These are phyloP conservation scores for Pycnococcus provasolii DNA, from an alignment of 139 green algal genomes.

Conservation along the genomic window DNA sequence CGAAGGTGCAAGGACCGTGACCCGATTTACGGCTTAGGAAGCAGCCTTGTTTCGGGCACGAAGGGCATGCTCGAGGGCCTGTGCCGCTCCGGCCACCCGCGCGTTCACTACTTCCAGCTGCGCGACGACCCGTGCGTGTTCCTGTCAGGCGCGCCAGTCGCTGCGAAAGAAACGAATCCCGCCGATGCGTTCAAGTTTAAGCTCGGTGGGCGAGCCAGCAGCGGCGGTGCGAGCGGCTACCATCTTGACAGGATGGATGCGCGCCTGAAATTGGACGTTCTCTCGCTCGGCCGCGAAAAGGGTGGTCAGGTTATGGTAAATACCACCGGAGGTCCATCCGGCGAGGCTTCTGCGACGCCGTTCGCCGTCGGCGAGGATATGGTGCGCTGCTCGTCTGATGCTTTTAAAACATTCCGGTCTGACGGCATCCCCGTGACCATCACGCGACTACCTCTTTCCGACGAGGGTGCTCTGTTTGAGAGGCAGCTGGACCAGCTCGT, in stretches of 20 bases:
- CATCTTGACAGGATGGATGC: neutral
- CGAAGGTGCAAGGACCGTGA: conserved; percentile 2
- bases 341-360: too few relatives aligned
- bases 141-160: neutral
- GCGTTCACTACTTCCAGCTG: neutral
- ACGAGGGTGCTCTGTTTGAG: neutral
- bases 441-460: neutral
- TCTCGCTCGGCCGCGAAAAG: too few relatives aligned
- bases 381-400: too few relatives aligned
- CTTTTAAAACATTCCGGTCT: too few relatives aligned
- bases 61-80: neutral
- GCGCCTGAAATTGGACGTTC: neutral
- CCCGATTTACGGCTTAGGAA: neutral
- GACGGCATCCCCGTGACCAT: neutral
- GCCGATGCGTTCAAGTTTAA: neutral
- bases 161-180: neutral
- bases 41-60: neutral
- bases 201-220: neutral
- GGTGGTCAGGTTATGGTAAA: too few relatives aligned
- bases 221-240: too few relatives aligned
- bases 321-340: too few relatives aligned
- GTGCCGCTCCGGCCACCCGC: neutral
- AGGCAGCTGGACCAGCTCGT: neutral
- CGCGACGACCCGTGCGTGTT: neutral
- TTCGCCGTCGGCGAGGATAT: too few relatives aligned